Conservation (phyloP, 2,329 filamentous ascomycete genomes). For the Phialocephala sp. region DNA sequence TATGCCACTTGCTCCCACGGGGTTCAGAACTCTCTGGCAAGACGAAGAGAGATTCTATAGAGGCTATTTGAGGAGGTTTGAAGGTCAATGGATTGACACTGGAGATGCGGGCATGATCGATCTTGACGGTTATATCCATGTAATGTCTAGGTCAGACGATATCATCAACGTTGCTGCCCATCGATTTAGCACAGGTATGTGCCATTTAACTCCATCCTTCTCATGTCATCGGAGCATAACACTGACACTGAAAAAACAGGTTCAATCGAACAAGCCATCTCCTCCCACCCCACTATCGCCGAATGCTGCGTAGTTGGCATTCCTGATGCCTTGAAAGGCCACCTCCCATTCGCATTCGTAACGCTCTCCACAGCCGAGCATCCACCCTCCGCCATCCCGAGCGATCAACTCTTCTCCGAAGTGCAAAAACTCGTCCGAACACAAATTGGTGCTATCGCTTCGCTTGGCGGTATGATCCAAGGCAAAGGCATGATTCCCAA, state of each 20-base stretch:
- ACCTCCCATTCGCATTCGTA: constrained; percentile 90
- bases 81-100: constrained; percentile 85
- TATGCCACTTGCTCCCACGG: constrained; percentile 83
- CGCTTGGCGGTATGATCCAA: constrained; percentile 83
- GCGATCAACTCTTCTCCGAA: constrained; percentile 56
- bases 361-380: constrained; percentile 60
- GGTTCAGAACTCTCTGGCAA: constrained; percentile 83
- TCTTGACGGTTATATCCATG: constrained; percentile 68
- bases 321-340: constrained; percentile 85
- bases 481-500: constrained; percentile 88
- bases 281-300: constrained; percentile 76
- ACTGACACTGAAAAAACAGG: constrained; percentile 52
- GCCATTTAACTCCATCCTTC: constrained; percentile 4
- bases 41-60: constrained; percentile 87
- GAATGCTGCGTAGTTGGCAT: constrained; percentile 89
- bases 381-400: constrained; percentile 56
- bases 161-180: constrained; percentile 97
- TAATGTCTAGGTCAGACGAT: constrained; percentile 75
- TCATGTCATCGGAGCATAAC: background rate
- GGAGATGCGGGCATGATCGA: constrained; percentile 91
- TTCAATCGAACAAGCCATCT: constrained; percentile 88
- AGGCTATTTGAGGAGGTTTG: constrained; percentile 82
- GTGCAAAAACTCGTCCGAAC: constrained; percentile 75
- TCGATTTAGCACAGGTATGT: constrained; percentile 81
- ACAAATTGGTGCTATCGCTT: constrained; percentile 87